Evolutionary conservation across 2,329 filamentous ascomycete species (phyloP), one percentile per base, ranked within the genome.

Genomic region (Periconia sp.): DNA sequence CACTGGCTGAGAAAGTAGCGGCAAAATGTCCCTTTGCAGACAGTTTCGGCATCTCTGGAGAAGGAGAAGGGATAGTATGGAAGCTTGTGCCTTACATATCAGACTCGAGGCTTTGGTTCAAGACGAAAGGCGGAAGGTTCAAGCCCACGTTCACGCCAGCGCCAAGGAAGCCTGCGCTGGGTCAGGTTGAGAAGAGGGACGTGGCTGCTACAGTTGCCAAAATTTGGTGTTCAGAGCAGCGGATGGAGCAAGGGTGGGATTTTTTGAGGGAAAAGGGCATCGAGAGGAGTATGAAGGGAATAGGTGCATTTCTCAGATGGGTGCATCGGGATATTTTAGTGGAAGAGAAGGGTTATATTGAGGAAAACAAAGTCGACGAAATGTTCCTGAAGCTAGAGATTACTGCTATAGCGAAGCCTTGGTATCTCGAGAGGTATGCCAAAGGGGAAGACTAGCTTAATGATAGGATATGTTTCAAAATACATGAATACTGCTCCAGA

Each of bases 31-130:
- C 61, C 0, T 64, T 64, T 26, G 57, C 59, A 5, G 46, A 42
- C n/a, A 53, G 44, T 4, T 61, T 64, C 24, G 52, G 45, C 12
- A 19, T 58, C 11, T 12, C 26, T 1, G 60, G 60, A 31, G 51
- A 52, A 33, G 61, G 61, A 28, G 61, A 64, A 30, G 59, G 57
- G 3, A 40, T 64, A 8, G 59, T 64, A 1, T 64, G 59, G 60
- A 64, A 64, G 33, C 51, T 53, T 10, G 44, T 43, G 0, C 38
- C 40, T 1, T 52, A 56, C 29, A 47, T 53, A 13, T 18, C 15
- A 5, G 49, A 58, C 22, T 19, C 55, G 1, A 18, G 40, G 4
- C 40, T 61, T 2, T 64, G 57, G 60, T 62, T 64, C 39, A 62
- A 64, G 29, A 64, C 54, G 1, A 64, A 54, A 36, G 61, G 62